A percentile compares a stretch with the other conserved stretches of the same genome.
Evolutionary conservation across 176 grass and related monocot species (phyloP).

Genomic region (Musa troglodytarum): DNA sequence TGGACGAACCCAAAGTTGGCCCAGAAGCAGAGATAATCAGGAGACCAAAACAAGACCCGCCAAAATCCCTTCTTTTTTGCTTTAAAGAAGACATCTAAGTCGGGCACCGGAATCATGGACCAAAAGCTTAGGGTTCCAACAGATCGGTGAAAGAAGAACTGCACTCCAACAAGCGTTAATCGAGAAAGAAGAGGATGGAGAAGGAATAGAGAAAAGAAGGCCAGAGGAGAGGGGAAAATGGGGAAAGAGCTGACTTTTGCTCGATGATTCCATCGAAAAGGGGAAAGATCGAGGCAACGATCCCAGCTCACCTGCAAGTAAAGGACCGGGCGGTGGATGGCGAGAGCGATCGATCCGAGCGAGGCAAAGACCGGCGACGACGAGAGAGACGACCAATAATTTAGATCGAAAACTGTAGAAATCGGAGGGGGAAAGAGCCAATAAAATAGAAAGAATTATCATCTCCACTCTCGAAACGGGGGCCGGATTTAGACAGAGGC

Average conservation of each 20-base stretch:
- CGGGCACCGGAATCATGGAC: background rate
- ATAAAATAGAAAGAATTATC: background rate
- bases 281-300: background rate
- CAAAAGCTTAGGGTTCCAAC: background rate
- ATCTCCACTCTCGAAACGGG: background rate
- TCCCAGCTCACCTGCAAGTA: conserved; percentile 6
- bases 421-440: background rate
- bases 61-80: background rate
- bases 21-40: background rate
- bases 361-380: background rate
- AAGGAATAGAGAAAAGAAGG: background rate
- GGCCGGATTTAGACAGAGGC: background rate
- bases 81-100: background rate
- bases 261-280: background rate
- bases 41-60: background rate
- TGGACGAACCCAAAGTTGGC: background rate
- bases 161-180: background rate
- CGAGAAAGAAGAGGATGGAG: background rate
- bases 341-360: conserved; percentile 2
- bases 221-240: background rate
- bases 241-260: background rate
- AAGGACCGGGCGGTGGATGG: background rate
- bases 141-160: background rate
- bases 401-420: background rate
- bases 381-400: conserved; percentile 1